A percentile compares a stretch with the other conserved stretches of the same genome.
Conservation (phyloP, 768 basidiomycete species). For the Auriculariales sp. region DNA sequence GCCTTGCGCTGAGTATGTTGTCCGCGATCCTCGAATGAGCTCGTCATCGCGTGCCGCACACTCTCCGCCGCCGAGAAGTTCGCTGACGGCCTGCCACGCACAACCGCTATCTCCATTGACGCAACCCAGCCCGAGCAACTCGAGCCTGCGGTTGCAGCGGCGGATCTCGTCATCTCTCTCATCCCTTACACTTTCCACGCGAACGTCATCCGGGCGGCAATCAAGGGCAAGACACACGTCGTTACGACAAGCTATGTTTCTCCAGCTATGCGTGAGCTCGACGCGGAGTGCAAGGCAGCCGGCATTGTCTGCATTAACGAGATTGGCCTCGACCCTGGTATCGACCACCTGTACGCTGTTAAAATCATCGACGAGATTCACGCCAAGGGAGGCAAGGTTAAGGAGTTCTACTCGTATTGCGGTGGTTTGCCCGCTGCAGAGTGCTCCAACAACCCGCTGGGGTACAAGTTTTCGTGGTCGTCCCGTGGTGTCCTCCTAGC, state of each 20-base stretch:
- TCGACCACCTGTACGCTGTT: slow-evolving; percentile 86
- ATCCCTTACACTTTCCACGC: slow-evolving; percentile 92
- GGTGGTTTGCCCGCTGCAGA: slow-evolving; percentile 91
- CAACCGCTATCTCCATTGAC: slow-evolving; percentile 69
- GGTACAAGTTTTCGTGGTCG: slow-evolving; percentile 99
- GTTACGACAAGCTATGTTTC: slow-evolving; percentile 95
- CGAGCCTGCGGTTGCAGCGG: slow-evolving; percentile 64
- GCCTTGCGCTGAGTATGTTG: slow-evolving; percentile 92
- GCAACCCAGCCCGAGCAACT: slow-evolving; percentile 54
- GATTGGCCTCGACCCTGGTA: slow-evolving; percentile 92
- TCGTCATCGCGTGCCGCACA: slow-evolving; percentile 88
- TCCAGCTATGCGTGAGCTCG: slow-evolving; percentile 77
- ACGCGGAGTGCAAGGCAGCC: slow-evolving; percentile 66
- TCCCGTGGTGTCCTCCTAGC: slow-evolving; percentile 92
- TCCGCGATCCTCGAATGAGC: slow-evolving; percentile 64
- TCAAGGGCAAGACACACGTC: slow-evolving; percentile 79
- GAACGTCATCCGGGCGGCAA: slow-evolving; percentile 80
- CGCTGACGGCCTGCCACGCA: slow-evolving; percentile 47
- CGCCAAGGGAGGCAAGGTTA: slow-evolving; percentile 90
- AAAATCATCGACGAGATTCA: slow-evolving; percentile 93
- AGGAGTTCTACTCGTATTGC: slow-evolving; percentile 87
- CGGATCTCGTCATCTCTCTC: slow-evolving; percentile 90
- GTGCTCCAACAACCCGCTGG: slow-evolving; percentile 85
- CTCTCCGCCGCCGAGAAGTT: slow-evolving; percentile 62
- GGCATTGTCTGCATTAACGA: slow-evolving; percentile 95